phyloP scores from a whole-genome alignment of 164 flowering plant genomes.

The Stephania cephalantha region DNA sequence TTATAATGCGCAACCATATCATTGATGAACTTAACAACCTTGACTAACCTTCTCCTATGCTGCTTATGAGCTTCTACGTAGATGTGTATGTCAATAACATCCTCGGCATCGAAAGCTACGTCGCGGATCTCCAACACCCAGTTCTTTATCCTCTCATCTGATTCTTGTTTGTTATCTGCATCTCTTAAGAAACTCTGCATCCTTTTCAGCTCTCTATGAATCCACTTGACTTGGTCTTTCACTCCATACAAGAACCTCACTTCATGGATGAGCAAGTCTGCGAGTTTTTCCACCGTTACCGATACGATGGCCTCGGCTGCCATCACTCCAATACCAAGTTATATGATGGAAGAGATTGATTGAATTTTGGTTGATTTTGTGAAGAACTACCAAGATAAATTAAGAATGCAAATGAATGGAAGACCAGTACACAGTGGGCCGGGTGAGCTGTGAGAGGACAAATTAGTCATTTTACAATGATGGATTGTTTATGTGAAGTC shows the following conservation, averaged over 20 bases:
- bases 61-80: background rate
- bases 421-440: no score
- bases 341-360: no score
- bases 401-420: no score
- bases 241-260: background rate
- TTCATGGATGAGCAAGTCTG: background rate
- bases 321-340: background rate
- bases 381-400: no score
- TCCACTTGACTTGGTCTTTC: background rate
- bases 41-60: background rate
- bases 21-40: background rate
- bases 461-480: no score
- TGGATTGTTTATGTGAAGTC: no score
- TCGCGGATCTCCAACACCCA: conserved; percentile 4
- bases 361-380: no score
- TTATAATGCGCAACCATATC: background rate
- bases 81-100: conserved; percentile 1
- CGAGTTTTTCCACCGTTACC: background rate
- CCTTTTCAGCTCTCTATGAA: background rate
- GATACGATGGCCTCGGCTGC: conserved; percentile 7
- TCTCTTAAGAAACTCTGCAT: conserved; percentile 1
- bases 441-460: no score
- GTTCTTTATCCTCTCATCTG: background rate
- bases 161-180: background rate
- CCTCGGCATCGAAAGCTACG: conserved; percentile 9